Base-by-base conservation (phyloP, 1,139 yeast genomes). In the Yamadazyma blattariae region DNA sequence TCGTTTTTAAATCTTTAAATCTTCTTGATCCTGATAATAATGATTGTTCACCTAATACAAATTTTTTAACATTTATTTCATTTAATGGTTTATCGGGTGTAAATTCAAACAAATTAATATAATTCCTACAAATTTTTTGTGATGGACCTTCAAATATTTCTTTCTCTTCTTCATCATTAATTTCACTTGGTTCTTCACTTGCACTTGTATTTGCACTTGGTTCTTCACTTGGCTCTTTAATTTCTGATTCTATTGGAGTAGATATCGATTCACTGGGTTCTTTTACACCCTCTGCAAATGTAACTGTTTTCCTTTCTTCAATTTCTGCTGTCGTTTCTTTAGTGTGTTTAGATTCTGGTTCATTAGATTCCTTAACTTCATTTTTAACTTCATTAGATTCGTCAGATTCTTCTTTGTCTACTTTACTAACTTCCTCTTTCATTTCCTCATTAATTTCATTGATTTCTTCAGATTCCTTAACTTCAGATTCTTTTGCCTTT, bases 11-110 rank as follows among this genome's bases (percentile, higher is more conserved):
- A 31, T 78, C 78, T 32, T 68, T 69, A 42, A 75, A 71, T 35
- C 82, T 64, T 34, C 79, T 61, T 5, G 75, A 62, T 1, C 76
- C 76, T 0, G 81, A 74, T 18, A 69, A 57, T 2, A 69, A 44
- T 8, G 88, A 67, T 38, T 80, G 82, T 4, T 65, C 59, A 1
- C 95, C 95, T 45, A 87, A 70, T 7, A 86, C 52, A 7, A 70
- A 56, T 4, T 64, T 44, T 36, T 76, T 75, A 22, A 56, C 54
- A 19, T 51, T 53, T 12, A 39, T 44, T 12, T 54, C 54, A 17
- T 31, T 38, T 2, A 35, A 29, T 7, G 33, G 34, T 14, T 51
- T 49, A 21, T 54, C 51, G 25, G 61, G 60, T 9, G 65, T 64
- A 44, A 78, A 77, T 36, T 75, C 73, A 37, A 74, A 59, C 30